Conservation (phyloP, 345 rosid species). For the Citrus sp. region DNA sequence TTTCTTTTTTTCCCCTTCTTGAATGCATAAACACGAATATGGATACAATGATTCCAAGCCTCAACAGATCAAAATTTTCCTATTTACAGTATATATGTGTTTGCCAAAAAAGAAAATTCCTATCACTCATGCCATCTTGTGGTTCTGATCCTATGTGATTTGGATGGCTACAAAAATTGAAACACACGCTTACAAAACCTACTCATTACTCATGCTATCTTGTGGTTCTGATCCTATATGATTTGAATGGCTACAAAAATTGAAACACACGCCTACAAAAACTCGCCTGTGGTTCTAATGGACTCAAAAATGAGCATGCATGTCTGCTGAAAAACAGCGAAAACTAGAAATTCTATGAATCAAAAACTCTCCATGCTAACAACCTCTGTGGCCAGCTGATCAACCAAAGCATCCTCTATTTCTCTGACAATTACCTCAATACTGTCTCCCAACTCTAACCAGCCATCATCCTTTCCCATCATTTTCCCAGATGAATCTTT, state of each 20-base stretch:
- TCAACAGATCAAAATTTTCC: conserved; percentile 18
- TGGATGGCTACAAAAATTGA: not conserved
- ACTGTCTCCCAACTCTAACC: conserved; percentile 56
- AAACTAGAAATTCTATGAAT: conserved; percentile 4
- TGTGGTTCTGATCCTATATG: conserved; percentile 7
- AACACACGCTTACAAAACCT: not conserved
- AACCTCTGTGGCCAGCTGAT: conserved; percentile 60
- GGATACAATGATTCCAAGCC: conserved; percentile 13
- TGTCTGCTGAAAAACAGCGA: conserved; percentile 9
- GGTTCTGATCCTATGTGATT: conserved; percentile 4
- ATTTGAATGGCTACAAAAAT: not conserved
- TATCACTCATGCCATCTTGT: not conserved
- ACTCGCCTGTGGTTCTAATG: not conserved
- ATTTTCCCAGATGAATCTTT: conserved; percentile 31
- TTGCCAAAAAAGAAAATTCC: not conserved
- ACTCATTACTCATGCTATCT: not conserved
- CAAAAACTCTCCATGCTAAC: conserved; percentile 37
- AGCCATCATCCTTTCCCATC: conserved; percentile 47
- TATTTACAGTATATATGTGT: not conserved
- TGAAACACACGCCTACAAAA: not conserved
- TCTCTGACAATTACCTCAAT: conserved; percentile 57
- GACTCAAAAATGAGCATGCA: not conserved
- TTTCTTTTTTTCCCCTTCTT: not conserved
- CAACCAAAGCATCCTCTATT: conserved; percentile 62
- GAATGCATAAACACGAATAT: conserved; percentile 9